Percentiles rank a stretch among this genome's conserved stretches.
Evolutionary conservation across 805 yeast genomes (phyloP).

Genomic region (Yarrowia sp.): DNA sequence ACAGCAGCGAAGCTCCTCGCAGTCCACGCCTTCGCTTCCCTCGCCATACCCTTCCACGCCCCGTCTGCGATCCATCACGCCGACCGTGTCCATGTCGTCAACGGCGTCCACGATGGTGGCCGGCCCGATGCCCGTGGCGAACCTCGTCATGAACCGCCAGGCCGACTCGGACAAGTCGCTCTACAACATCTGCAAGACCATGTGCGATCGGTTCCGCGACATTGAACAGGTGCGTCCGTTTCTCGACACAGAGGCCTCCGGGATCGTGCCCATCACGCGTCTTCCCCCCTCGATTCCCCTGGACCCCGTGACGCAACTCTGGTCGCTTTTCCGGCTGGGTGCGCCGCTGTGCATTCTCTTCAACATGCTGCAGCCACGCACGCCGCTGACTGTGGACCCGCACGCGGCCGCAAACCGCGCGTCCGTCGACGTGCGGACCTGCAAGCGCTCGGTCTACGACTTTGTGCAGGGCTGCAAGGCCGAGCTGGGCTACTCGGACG

Average conservation of each 20-base stretch:
- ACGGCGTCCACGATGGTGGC: neutral
- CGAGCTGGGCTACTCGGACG: constrained; percentile 70
- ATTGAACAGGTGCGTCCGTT: constrained; percentile 70
- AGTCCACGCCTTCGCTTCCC: neutral
- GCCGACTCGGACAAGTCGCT: constrained; percentile 51
- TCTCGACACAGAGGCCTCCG: constrained; percentile 42
- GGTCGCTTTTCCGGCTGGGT: constrained; percentile 88
- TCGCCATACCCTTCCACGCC: constrained; percentile 12
- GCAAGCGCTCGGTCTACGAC: constrained; percentile 87
- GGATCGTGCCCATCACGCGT: constrained; percentile 58
- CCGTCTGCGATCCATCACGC: constrained; percentile 15
- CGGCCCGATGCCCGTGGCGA: constrained; percentile 23
- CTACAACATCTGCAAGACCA: constrained; percentile 59
- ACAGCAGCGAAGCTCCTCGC: constrained; percentile 1
- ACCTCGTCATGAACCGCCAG: constrained; percentile 24
- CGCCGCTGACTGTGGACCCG: constrained; percentile 38
- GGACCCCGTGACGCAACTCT: constrained; percentile 90
- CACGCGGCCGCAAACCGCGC: constrained; percentile 36
- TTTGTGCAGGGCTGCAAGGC: constrained; percentile 83
- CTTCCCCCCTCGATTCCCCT: constrained; percentile 61
- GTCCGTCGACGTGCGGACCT: constrained; percentile 74
- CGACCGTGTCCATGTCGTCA: constrained; percentile 15
- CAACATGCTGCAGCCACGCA: constrained; percentile 62
- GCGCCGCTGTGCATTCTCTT: constrained; percentile 84
- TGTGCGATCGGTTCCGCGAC: constrained; percentile 54